Percentiles rank a stretch among this genome's conserved stretches.
Conservation (phyloP, 495 filamentous ascomycete genomes). For the Aspergillus bertholletiae region DNA sequence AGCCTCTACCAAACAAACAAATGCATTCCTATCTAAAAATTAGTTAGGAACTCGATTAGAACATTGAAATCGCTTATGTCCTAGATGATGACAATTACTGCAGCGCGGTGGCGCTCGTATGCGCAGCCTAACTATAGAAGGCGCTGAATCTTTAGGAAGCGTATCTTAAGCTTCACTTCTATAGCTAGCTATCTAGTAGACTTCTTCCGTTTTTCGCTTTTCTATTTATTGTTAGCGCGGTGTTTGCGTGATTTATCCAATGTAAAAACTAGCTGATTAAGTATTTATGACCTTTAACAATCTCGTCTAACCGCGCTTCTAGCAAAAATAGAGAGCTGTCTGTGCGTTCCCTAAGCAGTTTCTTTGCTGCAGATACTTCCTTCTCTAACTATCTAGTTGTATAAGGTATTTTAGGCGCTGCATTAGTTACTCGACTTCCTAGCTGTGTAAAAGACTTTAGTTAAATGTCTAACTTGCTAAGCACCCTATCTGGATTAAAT, state of each 20-base stretch:
- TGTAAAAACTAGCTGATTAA: neutral
- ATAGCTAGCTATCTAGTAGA: neutral
- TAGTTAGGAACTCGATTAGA: slow-evolving; percentile 5
- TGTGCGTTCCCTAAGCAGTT: neutral
- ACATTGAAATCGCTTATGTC: slow-evolving; percentile 6
- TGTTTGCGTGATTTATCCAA: neutral
- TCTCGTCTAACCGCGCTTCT: slow-evolving; percentile 2
- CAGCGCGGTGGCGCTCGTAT: slow-evolving; percentile 8
- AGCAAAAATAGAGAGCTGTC: slow-evolving; percentile 1
- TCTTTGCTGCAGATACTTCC: neutral
- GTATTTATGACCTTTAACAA: slow-evolving; percentile 5
- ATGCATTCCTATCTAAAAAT: slow-evolving; percentile 9
- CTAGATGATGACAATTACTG: slow-evolving; percentile 7
- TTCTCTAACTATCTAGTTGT: neutral
- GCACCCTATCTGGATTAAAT: no score
- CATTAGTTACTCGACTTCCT: neutral
- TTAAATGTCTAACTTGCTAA: neutral
- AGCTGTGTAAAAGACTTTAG: neutral
- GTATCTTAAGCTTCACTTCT: neutral
- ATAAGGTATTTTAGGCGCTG: neutral
- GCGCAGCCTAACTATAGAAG: neutral
- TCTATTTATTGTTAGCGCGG: neutral
- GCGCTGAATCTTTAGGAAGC: neutral
- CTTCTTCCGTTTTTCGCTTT: no score
- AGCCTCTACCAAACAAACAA: slow-evolving; percentile 1